A percentile compares a stretch with the other conserved stretches of the same genome.
phyloP scores from a whole-genome alignment of 2,329 filamentous ascomycete species.

The Trichoderma arundinaceum region DNA sequence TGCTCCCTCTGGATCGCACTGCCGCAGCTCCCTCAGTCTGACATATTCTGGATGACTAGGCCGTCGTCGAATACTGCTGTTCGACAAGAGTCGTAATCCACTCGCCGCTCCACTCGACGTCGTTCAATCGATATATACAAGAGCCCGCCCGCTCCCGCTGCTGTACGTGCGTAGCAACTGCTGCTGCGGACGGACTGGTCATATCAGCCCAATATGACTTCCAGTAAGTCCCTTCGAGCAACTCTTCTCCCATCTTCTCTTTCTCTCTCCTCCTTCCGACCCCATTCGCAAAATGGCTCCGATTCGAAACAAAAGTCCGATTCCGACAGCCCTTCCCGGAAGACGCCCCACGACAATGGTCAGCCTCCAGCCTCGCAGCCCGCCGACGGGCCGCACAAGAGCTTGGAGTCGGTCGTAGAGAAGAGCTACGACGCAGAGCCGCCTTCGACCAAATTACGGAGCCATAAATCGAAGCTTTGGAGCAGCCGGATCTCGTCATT shows the following conservation, averaged over 20 bases:
- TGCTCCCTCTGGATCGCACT: slow-evolving; percentile 2
- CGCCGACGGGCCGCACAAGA: slow-evolving; percentile 24
- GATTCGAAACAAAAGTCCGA: slow-evolving; percentile 37
- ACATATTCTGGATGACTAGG: background rate
- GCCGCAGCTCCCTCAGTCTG: slow-evolving; percentile 14
- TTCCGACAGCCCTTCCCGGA: slow-evolving; percentile 33
- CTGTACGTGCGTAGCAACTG: slow-evolving; percentile 41
- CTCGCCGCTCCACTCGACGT: slow-evolving; percentile 24
- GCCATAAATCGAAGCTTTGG: slow-evolving; percentile 47
- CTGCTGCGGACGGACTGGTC: slow-evolving; percentile 39
- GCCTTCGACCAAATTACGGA: slow-evolving; percentile 35
- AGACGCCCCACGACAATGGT: slow-evolving; percentile 37
- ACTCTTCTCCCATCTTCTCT: slow-evolving; percentile 47
- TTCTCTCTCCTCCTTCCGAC: slow-evolving; percentile 43
- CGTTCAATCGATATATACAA: slow-evolving; percentile 28
- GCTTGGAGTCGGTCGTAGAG: slow-evolving; percentile 6
- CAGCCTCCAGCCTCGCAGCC: slow-evolving; percentile 32
- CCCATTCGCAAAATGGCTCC: slow-evolving; percentile 38
- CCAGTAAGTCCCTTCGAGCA: slow-evolving; percentile 53
- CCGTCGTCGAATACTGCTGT: background rate
- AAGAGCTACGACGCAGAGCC: slow-evolving; percentile 33
- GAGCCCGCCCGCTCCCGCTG: slow-evolving; percentile 26
- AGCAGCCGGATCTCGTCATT: slow-evolving; percentile 46
- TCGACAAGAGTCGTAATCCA: slow-evolving; percentile 11
- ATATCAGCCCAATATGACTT: slow-evolving; percentile 51